A percentile compares a stretch with the other conserved stretches of the same genome.
These are phyloP conservation scores for Neofusicoccum sp. DNA, from an alignment of 2,329 filamentous ascomycete species.

Conservation along the genomic window DNA sequence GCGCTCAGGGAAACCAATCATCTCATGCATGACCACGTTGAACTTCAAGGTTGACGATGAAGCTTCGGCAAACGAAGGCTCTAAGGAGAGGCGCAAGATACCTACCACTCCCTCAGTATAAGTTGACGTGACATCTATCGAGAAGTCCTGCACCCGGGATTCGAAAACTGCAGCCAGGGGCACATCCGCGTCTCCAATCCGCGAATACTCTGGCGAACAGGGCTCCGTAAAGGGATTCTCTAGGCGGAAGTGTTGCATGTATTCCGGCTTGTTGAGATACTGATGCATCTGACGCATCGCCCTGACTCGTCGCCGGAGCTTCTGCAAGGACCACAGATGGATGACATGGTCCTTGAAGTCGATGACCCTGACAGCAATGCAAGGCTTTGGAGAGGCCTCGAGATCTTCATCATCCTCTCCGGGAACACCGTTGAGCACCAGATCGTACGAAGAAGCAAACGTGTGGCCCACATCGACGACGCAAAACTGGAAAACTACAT, in stretches of 20 bases:
- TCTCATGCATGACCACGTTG: constrained; percentile 97
- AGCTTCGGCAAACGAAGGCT: constrained; percentile 89
- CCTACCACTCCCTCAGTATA: constrained; percentile 90
- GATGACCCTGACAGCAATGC: constrained; percentile 83
- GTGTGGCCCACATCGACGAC: constrained; percentile 86
- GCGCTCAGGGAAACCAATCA: constrained; percentile 89
- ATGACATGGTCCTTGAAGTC: constrained; percentile 86
- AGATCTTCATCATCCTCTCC: constrained; percentile 82
- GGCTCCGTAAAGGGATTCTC: constrained; percentile 91
- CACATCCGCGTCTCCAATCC: constrained; percentile 90
- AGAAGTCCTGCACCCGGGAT: constrained; percentile 90
- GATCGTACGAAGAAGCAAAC: constrained; percentile 90
- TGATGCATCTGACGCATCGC: constrained; percentile 97
- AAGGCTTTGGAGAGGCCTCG: constrained; percentile 81
- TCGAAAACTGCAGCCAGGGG: constrained; percentile 92
- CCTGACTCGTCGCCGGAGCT: constrained; percentile 80
- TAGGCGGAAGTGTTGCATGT: constrained; percentile 85
- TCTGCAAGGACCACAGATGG: constrained; percentile 91
- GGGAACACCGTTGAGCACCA: constrained; percentile 87
- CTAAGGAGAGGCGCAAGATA: constrained; percentile 84
- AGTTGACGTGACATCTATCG: constrained; percentile 84
- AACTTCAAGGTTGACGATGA: constrained; percentile 93
- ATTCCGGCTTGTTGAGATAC: constrained; percentile 92
- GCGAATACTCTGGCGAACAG: constrained; percentile 87
- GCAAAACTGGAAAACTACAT: constrained; percentile 90